phyloP scores from a whole-genome alignment of 2,329 filamentous ascomycete genomes.

The Pezicula radicicola region DNA sequence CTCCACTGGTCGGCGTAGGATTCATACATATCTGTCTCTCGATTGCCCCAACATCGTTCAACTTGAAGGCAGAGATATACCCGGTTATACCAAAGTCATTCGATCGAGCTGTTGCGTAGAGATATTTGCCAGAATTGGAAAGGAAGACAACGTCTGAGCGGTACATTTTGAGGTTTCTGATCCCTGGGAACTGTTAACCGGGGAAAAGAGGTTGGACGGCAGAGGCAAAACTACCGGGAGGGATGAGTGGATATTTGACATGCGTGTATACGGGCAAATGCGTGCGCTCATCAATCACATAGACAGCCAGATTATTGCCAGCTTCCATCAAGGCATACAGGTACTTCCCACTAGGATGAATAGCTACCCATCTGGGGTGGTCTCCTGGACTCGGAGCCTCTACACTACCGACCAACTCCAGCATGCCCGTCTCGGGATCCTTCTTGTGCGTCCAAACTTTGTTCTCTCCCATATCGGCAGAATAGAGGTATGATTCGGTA shows the following conservation, averaged over 20 bases:
- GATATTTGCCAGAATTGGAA: conserved; percentile 65
- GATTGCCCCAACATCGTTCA: conserved; percentile 66
- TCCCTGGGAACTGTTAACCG: conserved; percentile 17
- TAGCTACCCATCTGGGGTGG: conserved; percentile 85
- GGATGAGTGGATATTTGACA: conserved; percentile 74
- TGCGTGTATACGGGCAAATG: conserved; percentile 77
- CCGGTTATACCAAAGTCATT: conserved; percentile 75
- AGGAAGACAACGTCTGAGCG: conserved; percentile 81
- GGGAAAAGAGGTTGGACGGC: conserved; percentile 20
- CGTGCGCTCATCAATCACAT: conserved; percentile 71
- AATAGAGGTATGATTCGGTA: conserved; percentile 72
- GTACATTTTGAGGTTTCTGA: conserved; percentile 58
- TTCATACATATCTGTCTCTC: conserved; percentile 77
- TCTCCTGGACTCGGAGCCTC: conserved; percentile 69
- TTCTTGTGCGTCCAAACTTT: conserved; percentile 85
- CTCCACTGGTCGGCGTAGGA: conserved; percentile 82
- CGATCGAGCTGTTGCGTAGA: conserved; percentile 81
- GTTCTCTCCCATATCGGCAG: conserved; percentile 73
- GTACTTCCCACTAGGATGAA: conserved; percentile 74
- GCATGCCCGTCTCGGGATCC: conserved; percentile 52
- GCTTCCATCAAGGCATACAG: conserved; percentile 87
- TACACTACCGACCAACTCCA: conserved; percentile 69
- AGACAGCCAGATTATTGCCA: conserved; percentile 81
- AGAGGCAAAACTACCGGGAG: conserved; percentile 51
- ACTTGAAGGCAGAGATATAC: conserved; percentile 77